These are phyloP conservation scores for Saccharomyces paradoxus DNA, from an alignment of 805 yeast genomes.

Conservation along the genomic window DNA sequence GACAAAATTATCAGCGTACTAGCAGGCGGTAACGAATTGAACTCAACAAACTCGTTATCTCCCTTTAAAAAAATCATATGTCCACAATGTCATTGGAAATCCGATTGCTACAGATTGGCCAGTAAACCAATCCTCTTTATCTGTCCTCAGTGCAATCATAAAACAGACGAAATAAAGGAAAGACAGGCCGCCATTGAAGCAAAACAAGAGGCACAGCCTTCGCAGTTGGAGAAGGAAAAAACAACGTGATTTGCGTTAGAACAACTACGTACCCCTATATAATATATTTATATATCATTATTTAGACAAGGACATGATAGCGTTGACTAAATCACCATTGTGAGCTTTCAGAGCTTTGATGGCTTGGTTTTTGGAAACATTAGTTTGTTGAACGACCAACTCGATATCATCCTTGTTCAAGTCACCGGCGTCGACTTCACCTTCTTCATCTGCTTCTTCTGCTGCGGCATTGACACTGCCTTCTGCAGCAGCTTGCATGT, in stretches of 20 bases:
- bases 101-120: slow-evolving; percentile 20
- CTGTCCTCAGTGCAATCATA: slow-evolving; percentile 24
- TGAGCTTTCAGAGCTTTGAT: slow-evolving; percentile 81
- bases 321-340: slow-evolving; percentile 91
- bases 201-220: neutral
- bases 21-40: slow-evolving; percentile 25
- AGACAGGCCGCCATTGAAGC: neutral
- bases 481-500: slow-evolving; percentile 60
- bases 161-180: slow-evolving; percentile 6
- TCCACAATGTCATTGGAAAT: slow-evolving; percentile 16
- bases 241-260: neutral
- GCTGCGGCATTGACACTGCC: slow-evolving; percentile 29
- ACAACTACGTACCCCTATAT: neutral
- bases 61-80: slow-evolving; percentile 18
- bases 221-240: neutral
- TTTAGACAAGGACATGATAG: slow-evolving; percentile 72
- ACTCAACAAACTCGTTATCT: slow-evolving; percentile 2
- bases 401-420: slow-evolving; percentile 74
- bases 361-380: slow-evolving; percentile 82
- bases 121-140: slow-evolving; percentile 18
- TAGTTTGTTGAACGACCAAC: slow-evolving; percentile 85
- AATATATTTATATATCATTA: slow-evolving; percentile 8
- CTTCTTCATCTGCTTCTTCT: slow-evolving; percentile 56
- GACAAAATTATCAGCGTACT: slow-evolving; percentile 26
- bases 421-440: slow-evolving; percentile 77